Percentiles rank a stretch among this genome's conserved stretches.
Conservation (phyloP, 2,329 filamentous ascomycete genomes). For the Aspergillus ochraceoroseus region DNA sequence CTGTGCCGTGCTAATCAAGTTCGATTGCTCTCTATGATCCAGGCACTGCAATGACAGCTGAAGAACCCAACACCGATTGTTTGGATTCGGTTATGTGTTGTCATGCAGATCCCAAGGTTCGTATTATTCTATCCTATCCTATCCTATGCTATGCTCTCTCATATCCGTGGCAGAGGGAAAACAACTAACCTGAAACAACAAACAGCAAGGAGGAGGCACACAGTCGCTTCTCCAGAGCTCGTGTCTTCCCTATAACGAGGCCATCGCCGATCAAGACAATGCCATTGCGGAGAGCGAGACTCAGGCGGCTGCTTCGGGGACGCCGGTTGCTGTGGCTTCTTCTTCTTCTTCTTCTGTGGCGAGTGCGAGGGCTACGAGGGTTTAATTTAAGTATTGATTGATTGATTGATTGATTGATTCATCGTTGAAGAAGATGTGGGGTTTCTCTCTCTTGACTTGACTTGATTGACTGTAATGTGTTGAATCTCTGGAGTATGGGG, state of each 20-base stretch:
- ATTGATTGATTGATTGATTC: too few relatives aligned
- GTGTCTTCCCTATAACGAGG: constrained; percentile 24
- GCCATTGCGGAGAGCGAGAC: constrained; percentile 8
- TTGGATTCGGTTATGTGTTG: constrained; percentile 28
- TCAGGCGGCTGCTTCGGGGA: not conserved
- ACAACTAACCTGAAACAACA: not conserved
- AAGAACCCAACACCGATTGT: constrained; percentile 19
- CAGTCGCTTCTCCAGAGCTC: constrained; percentile 9
- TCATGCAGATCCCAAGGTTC: constrained; percentile 10
- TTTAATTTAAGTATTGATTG: too few relatives aligned
- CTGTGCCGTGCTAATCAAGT: not conserved
- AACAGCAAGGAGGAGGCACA: not conserved
- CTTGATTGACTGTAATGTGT: too few relatives aligned
- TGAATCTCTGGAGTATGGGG: too few relatives aligned
- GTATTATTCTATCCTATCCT: not conserved
- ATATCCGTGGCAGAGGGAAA: not conserved
- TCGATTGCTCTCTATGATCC: not conserved
- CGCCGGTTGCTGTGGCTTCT: not conserved
- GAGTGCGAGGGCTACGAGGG: too few relatives aligned
- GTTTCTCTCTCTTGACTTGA: too few relatives aligned
- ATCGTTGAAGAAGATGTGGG: too few relatives aligned
- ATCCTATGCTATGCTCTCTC: too few relatives aligned
- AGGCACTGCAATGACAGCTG: constrained; percentile 23
- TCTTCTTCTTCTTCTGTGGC: not conserved
- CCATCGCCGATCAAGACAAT: constrained; percentile 23